Base-by-base conservation (phyloP, 345 rosid genomes). In the Excoecaria cochinchinensis region DNA sequence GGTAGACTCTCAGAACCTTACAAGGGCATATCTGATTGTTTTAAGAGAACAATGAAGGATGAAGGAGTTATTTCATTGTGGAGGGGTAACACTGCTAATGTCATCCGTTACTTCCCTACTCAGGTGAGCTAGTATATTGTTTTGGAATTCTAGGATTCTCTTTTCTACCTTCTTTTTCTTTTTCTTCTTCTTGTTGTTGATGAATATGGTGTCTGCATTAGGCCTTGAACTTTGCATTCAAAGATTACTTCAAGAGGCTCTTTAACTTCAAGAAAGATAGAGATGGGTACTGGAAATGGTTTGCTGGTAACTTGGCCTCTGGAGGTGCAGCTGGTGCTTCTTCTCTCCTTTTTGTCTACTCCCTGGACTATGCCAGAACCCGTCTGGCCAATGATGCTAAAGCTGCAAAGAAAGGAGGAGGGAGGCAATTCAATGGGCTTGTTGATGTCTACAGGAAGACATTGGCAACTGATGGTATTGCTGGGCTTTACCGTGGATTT, bases 171-270 rank as follows among this genome's bases (percentile, higher is more conserved):
- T 71, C 21, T 46, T 16, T 68, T 0, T 62, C 8, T 2, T 40
- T 7, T 19, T 16, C 2, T 5, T 11, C 16, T 13, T 51, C 16
- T 53, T 56, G 2, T 6, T 1, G 48, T 44, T 44, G 48, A 44
- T 44, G 1, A 44, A 1, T 3, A 44, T 44, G 48, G 10, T 47
- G 13, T 44, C 19, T 52, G 17, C 21, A 42, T 60, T 77, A 24
- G 91, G 72, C 84, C 66, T 69, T 81, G 75, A 81, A 82, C 79
- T 82, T 82, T 78, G 85, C 85, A 25, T 82, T 82, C 79, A 82
- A 82, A 51, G 85, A 82, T 75, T 82, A 82, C 79, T 82, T 82
- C 79, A 82, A 82, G 82, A 75, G 85, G 65, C 79, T 82, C 50
- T 82, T 82, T 71, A 82, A 82, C 85, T 82, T 82, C 57, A 82